Evolutionary conservation across 1,284 basidiomycete species (phyloP), one percentile per base, ranked within the genome.

Genomic region (Heterobasidion occidentale): DNA sequence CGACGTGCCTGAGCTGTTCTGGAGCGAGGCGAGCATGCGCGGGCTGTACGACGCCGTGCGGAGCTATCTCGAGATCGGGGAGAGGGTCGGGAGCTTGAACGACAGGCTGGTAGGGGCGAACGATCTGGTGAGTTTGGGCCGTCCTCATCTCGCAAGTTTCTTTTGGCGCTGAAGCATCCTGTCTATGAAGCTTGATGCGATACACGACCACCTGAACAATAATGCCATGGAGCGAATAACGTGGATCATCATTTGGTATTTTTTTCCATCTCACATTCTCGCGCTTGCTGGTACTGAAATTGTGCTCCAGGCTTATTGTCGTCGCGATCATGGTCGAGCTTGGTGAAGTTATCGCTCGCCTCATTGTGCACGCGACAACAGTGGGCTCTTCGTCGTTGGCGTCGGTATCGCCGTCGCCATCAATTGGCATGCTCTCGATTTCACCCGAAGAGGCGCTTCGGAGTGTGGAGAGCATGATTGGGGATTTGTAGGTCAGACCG

Each of bases 1-100:
- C 1, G 93, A 98, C 67, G 90, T 94, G 3, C 94, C 94, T 0
- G 94, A 96, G 67, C 73, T 98, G 51, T 98, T 98, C 71, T 98
- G 94, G 95, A 88, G 85, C 55, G 94, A 97, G 68, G 94, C 94
- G 11, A 92, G 87, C 61, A 72, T 97, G 64, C 89, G 91, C 66
- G 89, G 87, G 51, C 71, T 98, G 36, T 98, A 98, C 69, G 92
- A 95, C 66, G 94, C 94, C 0, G 94, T 96, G 52, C 76, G 94
- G 59, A 94, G 95, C 63, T 98, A 98, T 67, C 90, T 98, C 77
- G 94, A 98, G 72, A 93, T 97, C 54, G 86, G 86, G 46, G 84
- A 81, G 12, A 74, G 95, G 36, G 93, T 96, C 15, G 83, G 89
- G 67, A 90, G 88, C 19, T 72, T 98, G 62, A 97, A 97, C 66